A percentile compares a stretch with the other conserved stretches of the same genome.
These are phyloP conservation scores for Paramecium sonneborni DNA, from an alignment of 73 alveolate species.

Conservation along the genomic window DNA sequence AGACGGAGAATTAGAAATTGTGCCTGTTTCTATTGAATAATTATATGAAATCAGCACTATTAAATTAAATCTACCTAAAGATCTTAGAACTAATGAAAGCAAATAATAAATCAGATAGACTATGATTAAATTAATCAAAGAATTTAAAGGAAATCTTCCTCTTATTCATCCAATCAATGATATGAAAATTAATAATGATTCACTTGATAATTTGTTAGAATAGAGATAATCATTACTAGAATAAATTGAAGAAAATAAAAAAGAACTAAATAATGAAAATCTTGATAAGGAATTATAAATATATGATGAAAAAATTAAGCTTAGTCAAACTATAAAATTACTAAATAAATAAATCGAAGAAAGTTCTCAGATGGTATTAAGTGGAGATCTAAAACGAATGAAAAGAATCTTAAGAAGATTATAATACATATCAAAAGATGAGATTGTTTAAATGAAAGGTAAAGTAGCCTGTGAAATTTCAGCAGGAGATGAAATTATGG, in stretches of 20 bases:
- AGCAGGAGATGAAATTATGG: slow-evolving; percentile 94
- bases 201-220: slow-evolving; percentile 64
- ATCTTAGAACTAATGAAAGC: slow-evolving; percentile 57
- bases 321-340: slow-evolving; percentile 48
- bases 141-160: slow-evolving; percentile 60
- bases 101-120: slow-evolving; percentile 64
- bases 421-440: slow-evolving; percentile 88
- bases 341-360: slow-evolving; percentile 68
- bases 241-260: slow-evolving; percentile 18
- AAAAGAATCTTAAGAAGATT: slow-evolving; percentile 97
- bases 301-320: slow-evolving; percentile 73
- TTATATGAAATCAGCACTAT: slow-evolving; percentile 57
- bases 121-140: slow-evolving; percentile 5
- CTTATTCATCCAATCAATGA: slow-evolving; percentile 93
- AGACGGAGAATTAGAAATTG: slow-evolving; percentile 65
- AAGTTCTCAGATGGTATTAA: slow-evolving; percentile 90
- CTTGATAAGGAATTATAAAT: slow-evolving; percentile 57
- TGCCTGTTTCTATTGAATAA: slow-evolving; percentile 37
- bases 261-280: slow-evolving; percentile 47
- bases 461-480: slow-evolving; percentile 99
- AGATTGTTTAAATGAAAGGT: slow-evolving; percentile 96
- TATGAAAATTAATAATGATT: slow-evolving; percentile 91
- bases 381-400: slow-evolving; percentile 97
- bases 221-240: slow-evolving; percentile 55
- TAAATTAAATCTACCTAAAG: slow-evolving; percentile 52